Evolutionary conservation across 768 basidiomycete genomes (phyloP).

Genomic region (Mycena chlorophos): DNA sequence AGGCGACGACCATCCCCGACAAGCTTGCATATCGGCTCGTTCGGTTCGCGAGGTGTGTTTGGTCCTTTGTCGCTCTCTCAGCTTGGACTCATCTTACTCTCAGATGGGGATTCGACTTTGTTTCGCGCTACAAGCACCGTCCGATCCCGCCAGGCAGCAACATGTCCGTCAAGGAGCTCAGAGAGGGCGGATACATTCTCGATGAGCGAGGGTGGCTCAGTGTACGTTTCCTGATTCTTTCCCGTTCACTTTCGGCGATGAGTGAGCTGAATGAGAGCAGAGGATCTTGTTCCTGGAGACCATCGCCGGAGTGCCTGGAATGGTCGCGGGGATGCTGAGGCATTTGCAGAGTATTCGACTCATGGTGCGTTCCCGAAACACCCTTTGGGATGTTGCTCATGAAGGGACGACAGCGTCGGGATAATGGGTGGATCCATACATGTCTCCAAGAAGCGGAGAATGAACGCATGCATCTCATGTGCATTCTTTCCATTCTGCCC

Average conservation of each 20-base stretch:
- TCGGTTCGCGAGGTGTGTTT: conserved; percentile 45
- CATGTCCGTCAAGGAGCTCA: conserved; percentile 72
- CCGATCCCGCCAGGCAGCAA: conserved; percentile 58
- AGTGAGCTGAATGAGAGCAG: conserved; percentile 28
- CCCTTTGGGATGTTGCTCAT: background rate
- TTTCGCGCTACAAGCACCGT: conserved; percentile 83
- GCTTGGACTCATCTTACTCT: conserved; percentile 4
- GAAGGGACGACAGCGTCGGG: conserved; percentile 41
- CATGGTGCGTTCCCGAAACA: conserved; percentile 54
- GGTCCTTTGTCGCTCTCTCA: conserved; percentile 8
- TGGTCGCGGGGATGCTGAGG: conserved; percentile 87
- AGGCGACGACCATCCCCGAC: conserved; percentile 68
- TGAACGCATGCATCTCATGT: conserved; percentile 95
- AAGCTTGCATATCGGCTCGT: conserved; percentile 71
- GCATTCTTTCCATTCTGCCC: conserved; percentile 20
- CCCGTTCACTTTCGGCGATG: background rate
- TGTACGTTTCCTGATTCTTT: conserved; percentile 38
- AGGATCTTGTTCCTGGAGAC: conserved; percentile 72
- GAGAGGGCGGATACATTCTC: conserved; percentile 72
- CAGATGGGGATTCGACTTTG: conserved; percentile 78
- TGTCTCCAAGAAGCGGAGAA: conserved; percentile 94
- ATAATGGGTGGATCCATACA: conserved; percentile 81
- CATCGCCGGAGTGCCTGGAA: conserved; percentile 93
- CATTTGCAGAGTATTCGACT: conserved; percentile 87
- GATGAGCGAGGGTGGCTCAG: conserved; percentile 75